These are phyloP conservation scores for Deinandra increscens DNA, from an alignment of 129 eudicot genomes.

Conservation along the genomic window DNA sequence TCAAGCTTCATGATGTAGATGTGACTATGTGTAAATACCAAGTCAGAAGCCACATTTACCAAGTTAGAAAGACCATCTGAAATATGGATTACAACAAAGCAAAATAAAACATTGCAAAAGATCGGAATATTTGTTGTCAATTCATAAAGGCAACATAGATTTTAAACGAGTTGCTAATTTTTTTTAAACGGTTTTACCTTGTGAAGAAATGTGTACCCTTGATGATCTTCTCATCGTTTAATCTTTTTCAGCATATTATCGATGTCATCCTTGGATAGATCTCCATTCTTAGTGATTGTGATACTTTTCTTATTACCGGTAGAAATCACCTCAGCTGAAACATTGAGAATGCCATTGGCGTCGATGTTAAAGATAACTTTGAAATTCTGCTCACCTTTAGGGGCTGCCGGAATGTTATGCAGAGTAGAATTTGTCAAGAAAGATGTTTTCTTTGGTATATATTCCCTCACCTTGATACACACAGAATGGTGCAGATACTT, in stretches of 20 bases:
- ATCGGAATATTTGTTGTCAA: not conserved
- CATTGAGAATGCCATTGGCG: not conserved
- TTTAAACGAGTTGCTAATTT: too few species aligned
- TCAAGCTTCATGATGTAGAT: too few species aligned
- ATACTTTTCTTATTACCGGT: not conserved
- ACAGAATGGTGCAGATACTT: not conserved
- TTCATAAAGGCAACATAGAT: not conserved
- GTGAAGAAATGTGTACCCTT: not conserved
- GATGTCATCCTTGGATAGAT: too few species aligned
- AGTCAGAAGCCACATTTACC: too few species aligned
- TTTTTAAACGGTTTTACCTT: too few species aligned
- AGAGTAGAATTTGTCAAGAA: not conserved
- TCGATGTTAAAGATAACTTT: not conserved
- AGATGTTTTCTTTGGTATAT: not conserved
- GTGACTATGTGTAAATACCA: too few species aligned
- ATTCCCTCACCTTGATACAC: not conserved
- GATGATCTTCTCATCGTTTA: not conserved
- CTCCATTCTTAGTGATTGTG: not conserved
- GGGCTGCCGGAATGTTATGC: not conserved
- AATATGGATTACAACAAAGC: too few species aligned
- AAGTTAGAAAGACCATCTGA: too few species aligned
- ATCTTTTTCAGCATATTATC: not conserved
- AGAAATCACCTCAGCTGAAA: not conserved
- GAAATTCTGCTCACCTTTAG: not conserved
- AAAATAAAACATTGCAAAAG: not conserved